Evolutionary conservation across 2,329 filamentous ascomycete genomes (phyloP).

Genomic region (Tricladium varicosporioides): DNA sequence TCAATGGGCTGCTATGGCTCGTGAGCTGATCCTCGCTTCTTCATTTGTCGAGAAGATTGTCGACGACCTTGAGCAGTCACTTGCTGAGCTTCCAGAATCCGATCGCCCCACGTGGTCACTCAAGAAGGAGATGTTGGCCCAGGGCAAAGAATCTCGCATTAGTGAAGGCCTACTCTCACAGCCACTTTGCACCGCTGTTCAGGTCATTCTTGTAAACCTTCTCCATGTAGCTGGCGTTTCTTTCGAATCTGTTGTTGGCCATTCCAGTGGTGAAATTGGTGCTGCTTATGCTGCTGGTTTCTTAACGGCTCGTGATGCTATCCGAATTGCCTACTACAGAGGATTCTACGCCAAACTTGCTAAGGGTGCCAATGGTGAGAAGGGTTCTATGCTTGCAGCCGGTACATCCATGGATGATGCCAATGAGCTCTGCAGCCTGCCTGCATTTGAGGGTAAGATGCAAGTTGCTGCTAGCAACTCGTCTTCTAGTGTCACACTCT

Average conservation of each 20-base stretch:
- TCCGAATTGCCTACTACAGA: slow-evolving; percentile 39
- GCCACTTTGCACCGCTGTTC: slow-evolving; percentile 46
- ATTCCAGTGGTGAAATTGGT: slow-evolving; percentile 48
- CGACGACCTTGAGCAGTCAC: slow-evolving; percentile 21
- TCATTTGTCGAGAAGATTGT: slow-evolving; percentile 11
- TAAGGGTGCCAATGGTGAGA: not conserved
- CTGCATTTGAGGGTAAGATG: slow-evolving; percentile 7
- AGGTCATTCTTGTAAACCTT: slow-evolving; percentile 44
- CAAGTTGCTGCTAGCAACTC: slow-evolving; percentile 33
- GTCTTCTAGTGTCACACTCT: slow-evolving; percentile 34
- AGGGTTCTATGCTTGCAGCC: slow-evolving; percentile 43
- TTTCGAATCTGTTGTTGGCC: slow-evolving; percentile 41
- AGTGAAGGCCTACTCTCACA: slow-evolving; percentile 34
- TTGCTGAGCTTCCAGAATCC: slow-evolving; percentile 24
- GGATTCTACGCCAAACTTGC: slow-evolving; percentile 10
- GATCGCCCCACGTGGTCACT: slow-evolving; percentile 20
- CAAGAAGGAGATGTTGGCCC: slow-evolving; percentile 22
- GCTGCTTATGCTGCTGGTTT: slow-evolving; percentile 43
- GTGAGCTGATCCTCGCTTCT: slow-evolving; percentile 18
- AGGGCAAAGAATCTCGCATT: slow-evolving; percentile 19
- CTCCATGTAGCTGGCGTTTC: slow-evolving; percentile 41
- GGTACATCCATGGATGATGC: slow-evolving; percentile 30
- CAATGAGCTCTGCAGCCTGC: not conserved
- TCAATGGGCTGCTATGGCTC: slow-evolving; percentile 25
- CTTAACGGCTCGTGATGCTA: slow-evolving; percentile 33